These are phyloP conservation scores for Monosporozyma unispora DNA, from an alignment of 805 yeast species.

Conservation along the genomic window DNA sequence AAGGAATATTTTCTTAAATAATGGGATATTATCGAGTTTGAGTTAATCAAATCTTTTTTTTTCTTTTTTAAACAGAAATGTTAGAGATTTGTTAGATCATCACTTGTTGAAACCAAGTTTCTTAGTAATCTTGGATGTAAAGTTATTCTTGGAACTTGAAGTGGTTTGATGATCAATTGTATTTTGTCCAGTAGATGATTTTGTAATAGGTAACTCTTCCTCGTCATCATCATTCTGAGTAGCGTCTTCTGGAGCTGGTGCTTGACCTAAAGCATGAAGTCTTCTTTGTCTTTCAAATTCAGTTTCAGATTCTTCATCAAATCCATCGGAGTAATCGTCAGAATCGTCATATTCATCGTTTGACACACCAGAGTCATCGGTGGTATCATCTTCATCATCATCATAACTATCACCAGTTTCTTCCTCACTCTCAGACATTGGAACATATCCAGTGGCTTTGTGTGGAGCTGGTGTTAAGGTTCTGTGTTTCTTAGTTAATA, in stretches of 20 bases:
- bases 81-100: background rate
- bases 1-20: background rate
- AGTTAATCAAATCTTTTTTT: background rate
- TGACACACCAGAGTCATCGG: slow-evolving; percentile 12
- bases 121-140: background rate
- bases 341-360: slow-evolving; percentile 13
- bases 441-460: background rate
- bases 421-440: background rate
- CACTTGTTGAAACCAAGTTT: background rate
- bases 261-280: slow-evolving; percentile 45
- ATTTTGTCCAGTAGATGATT: slow-evolving; percentile 1
- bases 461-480: slow-evolving; percentile 8
- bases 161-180: background rate
- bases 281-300: slow-evolving; percentile 59
- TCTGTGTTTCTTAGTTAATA: slow-evolving; percentile 5
- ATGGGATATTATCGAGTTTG: background rate
- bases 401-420: slow-evolving; percentile 15
- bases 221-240: slow-evolving; percentile 44
- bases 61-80: background rate
- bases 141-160: background rate
- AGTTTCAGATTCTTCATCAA: slow-evolving; percentile 40
- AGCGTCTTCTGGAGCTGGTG: slow-evolving; percentile 23
- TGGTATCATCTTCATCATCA: slow-evolving; percentile 13
- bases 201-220: slow-evolving; percentile 20
- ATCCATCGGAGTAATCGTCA: slow-evolving; percentile 24